phyloP scores from a whole-genome alignment of 768 basidiomycete species.

The Lentinula lateritia region DNA sequence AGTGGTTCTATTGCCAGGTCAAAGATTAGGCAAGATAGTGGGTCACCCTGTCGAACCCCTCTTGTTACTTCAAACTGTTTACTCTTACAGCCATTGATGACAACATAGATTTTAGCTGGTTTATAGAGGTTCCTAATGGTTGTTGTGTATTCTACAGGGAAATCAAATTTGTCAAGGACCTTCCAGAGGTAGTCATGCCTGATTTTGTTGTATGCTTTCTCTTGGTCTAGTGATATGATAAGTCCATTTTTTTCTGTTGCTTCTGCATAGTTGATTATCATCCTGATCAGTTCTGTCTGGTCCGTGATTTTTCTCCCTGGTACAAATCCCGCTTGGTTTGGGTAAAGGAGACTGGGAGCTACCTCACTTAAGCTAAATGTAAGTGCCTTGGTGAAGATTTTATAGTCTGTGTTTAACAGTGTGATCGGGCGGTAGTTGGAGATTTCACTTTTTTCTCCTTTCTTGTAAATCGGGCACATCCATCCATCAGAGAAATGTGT shows the following conservation, averaged over 20 bases:
- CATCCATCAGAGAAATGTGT: slow-evolving; percentile 15
- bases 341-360: slow-evolving; percentile 10
- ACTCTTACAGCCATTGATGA: slow-evolving; percentile 19
- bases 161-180: slow-evolving; percentile 2
- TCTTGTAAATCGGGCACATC: slow-evolving; percentile 24
- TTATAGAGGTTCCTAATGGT: slow-evolving; percentile 16
- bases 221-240: slow-evolving; percentile 4
- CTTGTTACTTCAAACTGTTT: slow-evolving; percentile 12
- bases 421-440: slow-evolving; percentile 18
- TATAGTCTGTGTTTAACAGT: slow-evolving; percentile 25
- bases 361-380: slow-evolving; percentile 10
- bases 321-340: slow-evolving; percentile 21
- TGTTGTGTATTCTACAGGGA: slow-evolving; percentile 8
- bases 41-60: slow-evolving; percentile 23
- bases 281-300: slow-evolving; percentile 13
- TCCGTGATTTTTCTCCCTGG: slow-evolving; percentile 7
- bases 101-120: slow-evolving; percentile 14
- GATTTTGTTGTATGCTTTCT: slow-evolving; percentile 12
- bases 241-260: slow-evolving; percentile 9
- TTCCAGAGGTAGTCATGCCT: slow-evolving; percentile 11
- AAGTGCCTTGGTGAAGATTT: slow-evolving; percentile 21
- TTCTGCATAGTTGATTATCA: slow-evolving; percentile 9
- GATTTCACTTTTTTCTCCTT: slow-evolving; percentile 15
- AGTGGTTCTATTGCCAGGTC: slow-evolving; percentile 26
- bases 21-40: slow-evolving; percentile 28